Conservation (phyloP, 768 basidiomycete species). For the Rhizopogon vulgaris region DNA sequence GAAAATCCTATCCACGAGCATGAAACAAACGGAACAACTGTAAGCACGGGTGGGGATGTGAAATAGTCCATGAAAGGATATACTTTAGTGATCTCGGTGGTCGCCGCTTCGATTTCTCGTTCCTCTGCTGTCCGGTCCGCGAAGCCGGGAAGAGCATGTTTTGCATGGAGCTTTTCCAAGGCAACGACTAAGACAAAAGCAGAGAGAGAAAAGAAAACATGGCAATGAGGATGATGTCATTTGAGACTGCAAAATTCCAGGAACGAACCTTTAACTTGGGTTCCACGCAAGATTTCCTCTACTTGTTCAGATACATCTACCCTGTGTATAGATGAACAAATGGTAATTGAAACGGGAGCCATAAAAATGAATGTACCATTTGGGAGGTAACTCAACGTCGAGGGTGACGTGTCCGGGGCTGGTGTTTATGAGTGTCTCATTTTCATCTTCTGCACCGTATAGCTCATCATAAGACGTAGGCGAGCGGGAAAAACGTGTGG, state of each 20-base stretch:
- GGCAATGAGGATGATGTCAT: slow-evolving; percentile 2
- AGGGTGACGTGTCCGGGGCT: slow-evolving; percentile 41
- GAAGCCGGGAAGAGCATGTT: slow-evolving; percentile 93
- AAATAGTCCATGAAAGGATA: slow-evolving; percentile 16
- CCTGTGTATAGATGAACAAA: slow-evolving; percentile 41
- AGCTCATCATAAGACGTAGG: slow-evolving; percentile 42
- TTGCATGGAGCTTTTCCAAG: slow-evolving; percentile 94
- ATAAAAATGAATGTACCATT: slow-evolving; percentile 51
- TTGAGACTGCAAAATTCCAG: slow-evolving; percentile 6
- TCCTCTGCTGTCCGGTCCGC: slow-evolving; percentile 93
- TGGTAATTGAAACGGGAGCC: slow-evolving; percentile 13
- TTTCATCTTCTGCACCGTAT: slow-evolving; percentile 45
- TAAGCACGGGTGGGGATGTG: slow-evolving; percentile 3
- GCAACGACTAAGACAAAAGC: slow-evolving; percentile 53
- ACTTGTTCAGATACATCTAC: slow-evolving; percentile 91
- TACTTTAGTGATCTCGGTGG: slow-evolving; percentile 85
- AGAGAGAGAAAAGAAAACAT: neutral
- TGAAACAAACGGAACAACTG: slow-evolving; percentile 8
- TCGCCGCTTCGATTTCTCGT: slow-evolving; percentile 83
- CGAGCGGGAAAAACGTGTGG: slow-evolving; percentile 35
- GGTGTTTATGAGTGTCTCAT: slow-evolving; percentile 54
- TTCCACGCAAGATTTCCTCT: slow-evolving; percentile 63
- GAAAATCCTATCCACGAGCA: slow-evolving; percentile 27
- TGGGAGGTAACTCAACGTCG: slow-evolving; percentile 67
- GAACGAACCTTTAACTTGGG: slow-evolving; percentile 72